Percentiles rank a stretch among this genome's conserved stretches.
These are phyloP conservation scores for Cephalotrichum gorgonifer DNA, from an alignment of 2,329 filamentous ascomycete genomes.

Conservation along the genomic window DNA sequence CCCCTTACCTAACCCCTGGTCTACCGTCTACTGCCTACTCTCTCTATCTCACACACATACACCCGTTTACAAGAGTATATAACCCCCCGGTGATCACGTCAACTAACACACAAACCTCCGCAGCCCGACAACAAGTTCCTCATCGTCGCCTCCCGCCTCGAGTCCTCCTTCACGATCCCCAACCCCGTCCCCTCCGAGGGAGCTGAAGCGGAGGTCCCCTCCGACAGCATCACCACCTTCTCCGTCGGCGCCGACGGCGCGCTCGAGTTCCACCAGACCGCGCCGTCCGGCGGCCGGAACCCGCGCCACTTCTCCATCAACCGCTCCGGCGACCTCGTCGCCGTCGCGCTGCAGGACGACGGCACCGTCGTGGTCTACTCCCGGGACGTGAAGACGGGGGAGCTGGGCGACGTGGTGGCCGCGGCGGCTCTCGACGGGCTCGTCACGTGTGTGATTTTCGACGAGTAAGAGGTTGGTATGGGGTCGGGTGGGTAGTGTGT, in stretches of 20 bases:
- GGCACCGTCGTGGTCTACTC: slow-evolving; percentile 49
- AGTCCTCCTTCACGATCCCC: slow-evolving; percentile 39
- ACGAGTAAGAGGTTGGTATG: slow-evolving; percentile 18
- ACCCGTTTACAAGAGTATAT: too few relatives aligned
- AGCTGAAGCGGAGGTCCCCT: slow-evolving; percentile 32
- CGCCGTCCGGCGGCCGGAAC: slow-evolving; percentile 51
- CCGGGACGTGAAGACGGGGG: slow-evolving; percentile 48
- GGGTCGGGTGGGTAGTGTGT: not conserved
- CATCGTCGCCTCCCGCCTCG: slow-evolving; percentile 58
- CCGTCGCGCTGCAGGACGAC: slow-evolving; percentile 54
- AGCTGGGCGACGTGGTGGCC: slow-evolving; percentile 37
- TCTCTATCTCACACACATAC: too few relatives aligned
- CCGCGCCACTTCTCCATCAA: slow-evolving; percentile 63
- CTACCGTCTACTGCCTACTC: not conserved
- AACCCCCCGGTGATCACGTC: too few relatives aligned
- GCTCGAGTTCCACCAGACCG: slow-evolving; percentile 44
- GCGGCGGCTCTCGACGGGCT: slow-evolving; percentile 30
- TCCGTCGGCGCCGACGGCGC: slow-evolving; percentile 44
- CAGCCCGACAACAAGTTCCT: slow-evolving; percentile 53
- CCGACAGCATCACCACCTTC: slow-evolving; percentile 57
- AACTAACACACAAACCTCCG: not conserved
- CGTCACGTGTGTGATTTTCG: slow-evolving; percentile 36
- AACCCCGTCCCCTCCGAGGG: slow-evolving; percentile 27
- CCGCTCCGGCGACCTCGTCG: slow-evolving; percentile 50
- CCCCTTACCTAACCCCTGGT: not conserved